phyloP scores from a whole-genome alignment of 202 grass and related monocot species.

The Bolboschoenoplectus hybrid region DNA sequence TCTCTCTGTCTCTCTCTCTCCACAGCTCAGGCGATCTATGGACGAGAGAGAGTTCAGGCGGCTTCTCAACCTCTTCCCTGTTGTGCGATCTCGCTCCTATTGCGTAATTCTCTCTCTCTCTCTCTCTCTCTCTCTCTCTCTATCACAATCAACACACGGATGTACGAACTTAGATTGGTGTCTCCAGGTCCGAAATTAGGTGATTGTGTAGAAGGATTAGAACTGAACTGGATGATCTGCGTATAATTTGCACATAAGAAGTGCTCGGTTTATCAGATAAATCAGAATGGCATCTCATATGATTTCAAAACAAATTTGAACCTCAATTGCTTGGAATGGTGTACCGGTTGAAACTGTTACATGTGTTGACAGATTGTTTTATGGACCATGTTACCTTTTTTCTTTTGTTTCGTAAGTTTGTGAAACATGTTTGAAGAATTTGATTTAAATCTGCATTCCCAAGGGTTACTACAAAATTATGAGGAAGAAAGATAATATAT shows the following conservation, averaged over 20 bases:
- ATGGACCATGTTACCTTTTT: background rate
- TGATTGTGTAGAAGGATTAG: background rate
- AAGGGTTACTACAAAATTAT: background rate
- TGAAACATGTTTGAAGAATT: background rate
- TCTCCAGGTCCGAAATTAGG: background rate
- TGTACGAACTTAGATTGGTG: background rate
- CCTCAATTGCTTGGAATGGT: background rate
- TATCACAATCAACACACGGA: background rate
- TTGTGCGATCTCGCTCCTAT: constrained; percentile 74
- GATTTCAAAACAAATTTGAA: background rate
- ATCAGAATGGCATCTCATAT: background rate
- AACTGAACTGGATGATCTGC: background rate
- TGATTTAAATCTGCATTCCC: background rate
- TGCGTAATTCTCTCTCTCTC: constrained; percentile 55
- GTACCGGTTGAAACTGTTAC: background rate
- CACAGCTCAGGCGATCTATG: constrained; percentile 49
- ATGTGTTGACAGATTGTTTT: background rate
- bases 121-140: background rate
- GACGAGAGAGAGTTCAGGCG: constrained; percentile 86
- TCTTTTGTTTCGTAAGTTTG: background rate
- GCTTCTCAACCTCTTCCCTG: constrained; percentile 80
- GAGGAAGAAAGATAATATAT: background rate
- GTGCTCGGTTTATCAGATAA: background rate
- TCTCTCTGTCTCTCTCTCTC: constrained; percentile 8
- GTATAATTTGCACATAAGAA: background rate